Conservation (phyloP, 768 basidiomycete species). For the Boletus sp. region DNA sequence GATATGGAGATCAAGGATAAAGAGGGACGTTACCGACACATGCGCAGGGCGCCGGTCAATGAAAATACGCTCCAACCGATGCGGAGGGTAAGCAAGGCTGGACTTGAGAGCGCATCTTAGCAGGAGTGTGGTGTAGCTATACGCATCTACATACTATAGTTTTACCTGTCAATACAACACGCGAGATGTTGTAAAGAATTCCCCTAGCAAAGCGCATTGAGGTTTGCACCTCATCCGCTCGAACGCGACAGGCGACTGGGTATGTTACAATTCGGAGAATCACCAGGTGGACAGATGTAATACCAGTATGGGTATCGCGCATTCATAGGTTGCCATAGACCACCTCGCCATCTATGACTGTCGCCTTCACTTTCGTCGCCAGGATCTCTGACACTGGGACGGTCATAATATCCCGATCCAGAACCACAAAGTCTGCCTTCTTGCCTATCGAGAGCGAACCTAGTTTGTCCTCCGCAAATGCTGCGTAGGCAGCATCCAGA, state of each 20-base stretch:
- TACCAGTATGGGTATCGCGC: conserved; percentile 3
- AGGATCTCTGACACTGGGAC: conserved; percentile 60
- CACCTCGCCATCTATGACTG: conserved; percentile 70
- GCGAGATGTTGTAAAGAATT: neutral
- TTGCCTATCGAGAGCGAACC: conserved; percentile 78
- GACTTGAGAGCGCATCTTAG: conserved; percentile 66
- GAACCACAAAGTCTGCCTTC: conserved; percentile 83
- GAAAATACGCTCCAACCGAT: conserved; percentile 86
- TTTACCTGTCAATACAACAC: neutral
- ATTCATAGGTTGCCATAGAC: conserved; percentile 49
- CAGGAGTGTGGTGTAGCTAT: conserved; percentile 11
- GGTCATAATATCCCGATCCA: conserved; percentile 78
- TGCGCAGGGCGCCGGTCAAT: conserved; percentile 82
- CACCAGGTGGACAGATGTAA: neutral
- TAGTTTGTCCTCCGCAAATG: conserved; percentile 65
- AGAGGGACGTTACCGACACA: conserved; percentile 82
- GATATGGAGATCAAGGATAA: conserved; percentile 89
- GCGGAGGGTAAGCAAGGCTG: conserved; percentile 90
- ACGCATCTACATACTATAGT: conserved; percentile 11
- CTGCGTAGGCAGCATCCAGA: conserved; percentile 82
- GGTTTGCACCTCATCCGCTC: neutral
- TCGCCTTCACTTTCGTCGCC: conserved; percentile 61
- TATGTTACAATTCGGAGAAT: neutral
- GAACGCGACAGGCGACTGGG: neutral
- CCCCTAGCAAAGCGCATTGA: neutral